Evolutionary conservation across 139 green algal species (phyloP).

Genomic region (Diplosphaera chodatii): DNA sequence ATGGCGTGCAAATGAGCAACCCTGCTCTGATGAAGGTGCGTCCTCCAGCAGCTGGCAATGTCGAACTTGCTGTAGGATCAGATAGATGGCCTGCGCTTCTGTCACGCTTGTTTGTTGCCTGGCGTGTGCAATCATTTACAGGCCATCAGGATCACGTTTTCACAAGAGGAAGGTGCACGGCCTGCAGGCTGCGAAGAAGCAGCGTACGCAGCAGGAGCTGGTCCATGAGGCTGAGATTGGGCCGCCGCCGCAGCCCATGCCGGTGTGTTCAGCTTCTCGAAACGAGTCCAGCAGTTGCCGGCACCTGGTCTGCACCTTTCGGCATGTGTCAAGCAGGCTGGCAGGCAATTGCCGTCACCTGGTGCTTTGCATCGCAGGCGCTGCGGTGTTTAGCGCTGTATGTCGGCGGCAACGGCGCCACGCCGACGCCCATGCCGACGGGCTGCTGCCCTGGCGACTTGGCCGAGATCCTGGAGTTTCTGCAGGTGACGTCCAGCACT

Average conservation of each 20-base stretch:
- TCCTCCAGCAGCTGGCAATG: too few species aligned
- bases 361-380: neutral
- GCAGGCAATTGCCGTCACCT: too few species aligned
- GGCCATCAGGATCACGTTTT: too few species aligned
- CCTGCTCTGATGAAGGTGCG: too few species aligned
- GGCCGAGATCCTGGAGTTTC: slow-evolving; percentile 32
- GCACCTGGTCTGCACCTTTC: neutral
- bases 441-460: slow-evolving; percentile 23
- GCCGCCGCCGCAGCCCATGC: slow-evolving; percentile 2
- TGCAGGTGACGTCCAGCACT: neutral
- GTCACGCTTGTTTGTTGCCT: too few species aligned
- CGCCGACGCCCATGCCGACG: slow-evolving; percentile 8
- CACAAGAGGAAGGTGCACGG: too few species aligned
- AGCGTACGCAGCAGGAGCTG: slow-evolving; percentile 4
- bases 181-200: neutral
- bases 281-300: neutral
- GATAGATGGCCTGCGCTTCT: too few species aligned
- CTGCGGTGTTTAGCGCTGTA: slow-evolving; percentile 2
- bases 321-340: too few species aligned
- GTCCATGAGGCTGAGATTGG: slow-evolving; percentile 11
- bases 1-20: too few species aligned
- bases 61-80: too few species aligned
- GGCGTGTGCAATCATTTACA: too few species aligned
- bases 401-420: neutral
- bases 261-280: neutral